phyloP scores from a whole-genome alignment of 2,329 filamentous ascomycete genomes.

The Aspergillus udagawae region DNA sequence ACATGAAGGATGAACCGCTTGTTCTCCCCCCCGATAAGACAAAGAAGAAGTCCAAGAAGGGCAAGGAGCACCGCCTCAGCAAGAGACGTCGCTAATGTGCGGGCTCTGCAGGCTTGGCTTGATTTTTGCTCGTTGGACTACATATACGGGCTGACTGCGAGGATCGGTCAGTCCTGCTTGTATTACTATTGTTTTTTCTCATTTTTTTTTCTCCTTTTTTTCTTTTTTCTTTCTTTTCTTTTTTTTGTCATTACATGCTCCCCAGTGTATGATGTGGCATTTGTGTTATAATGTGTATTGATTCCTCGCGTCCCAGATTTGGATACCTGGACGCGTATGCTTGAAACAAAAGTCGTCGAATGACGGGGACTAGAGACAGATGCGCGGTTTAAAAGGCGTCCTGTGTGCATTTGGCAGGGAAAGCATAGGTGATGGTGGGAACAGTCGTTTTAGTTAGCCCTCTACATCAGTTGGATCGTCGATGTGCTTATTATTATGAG shows the following conservation, averaged over 20 bases:
- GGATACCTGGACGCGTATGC: background rate
- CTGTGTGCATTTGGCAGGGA: background rate
- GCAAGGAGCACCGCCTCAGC: slow-evolving; percentile 44
- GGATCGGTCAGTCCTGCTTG: background rate
- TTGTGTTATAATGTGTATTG: background rate
- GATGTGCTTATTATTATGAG: background rate
- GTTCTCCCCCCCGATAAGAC: slow-evolving; percentile 46
- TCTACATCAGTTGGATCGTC: background rate
- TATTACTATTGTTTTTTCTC: background rate
- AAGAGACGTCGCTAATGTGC: slow-evolving; percentile 22
- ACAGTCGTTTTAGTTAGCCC: background rate
- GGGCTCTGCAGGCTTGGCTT: background rate
- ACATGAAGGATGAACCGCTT: slow-evolving; percentile 48
- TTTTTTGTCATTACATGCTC: background rate
- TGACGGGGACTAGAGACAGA: background rate
- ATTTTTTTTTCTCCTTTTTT: background rate
- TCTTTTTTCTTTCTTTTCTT: background rate
- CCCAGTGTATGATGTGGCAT: background rate
- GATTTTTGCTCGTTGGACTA: background rate
- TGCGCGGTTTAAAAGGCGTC: background rate
- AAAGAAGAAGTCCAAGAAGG: slow-evolving; percentile 46
- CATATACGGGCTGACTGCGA: background rate
- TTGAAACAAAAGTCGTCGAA: background rate
- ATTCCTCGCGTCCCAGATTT: background rate
- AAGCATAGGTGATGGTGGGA: background rate